Base-by-base conservation (phyloP, 768 basidiomycete species). In the Trametes cinnabarina region DNA sequence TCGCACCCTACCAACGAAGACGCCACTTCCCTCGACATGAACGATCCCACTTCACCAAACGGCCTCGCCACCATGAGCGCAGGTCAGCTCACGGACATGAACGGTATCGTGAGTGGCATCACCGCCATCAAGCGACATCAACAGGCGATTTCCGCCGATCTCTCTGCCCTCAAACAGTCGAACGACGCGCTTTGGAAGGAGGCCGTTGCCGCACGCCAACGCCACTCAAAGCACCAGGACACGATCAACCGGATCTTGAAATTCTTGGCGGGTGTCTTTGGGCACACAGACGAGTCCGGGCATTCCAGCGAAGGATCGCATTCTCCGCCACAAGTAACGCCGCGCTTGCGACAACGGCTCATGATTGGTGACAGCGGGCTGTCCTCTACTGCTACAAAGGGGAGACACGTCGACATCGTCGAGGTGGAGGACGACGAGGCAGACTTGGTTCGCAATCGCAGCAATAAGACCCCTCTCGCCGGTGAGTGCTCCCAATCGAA, bases 151-250 rank as follows among this genome's bases (percentile, higher is more conserved):
- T 91, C 92, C 4, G 76, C 86, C 0, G 94, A 99, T 64, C 76
- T 98, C 48, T 90, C 89, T 66, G 90, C 93, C 25, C 76, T 98
- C 44, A 94, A 96, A 73, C 79, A 81, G 55, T 89, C 87, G 2
- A 98, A 98, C 67, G 85, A 94, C 62, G 76, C 86, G 20, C 73
- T 98, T n/a, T 99, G 96, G 96, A 85, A 92, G 69, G 94, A 98
- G 68, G 87, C 93, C 1, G 72, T 93, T 63, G 76, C 82, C 30
- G 83, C 92, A 2, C 78, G 94, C 15, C 84, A 87, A 63, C 82
- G 85, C 55, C 87, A 96, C 67, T 87, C 93, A 69, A 94, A 92
- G 68, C 94, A 98, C 63, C 90, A 97, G 68, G 94, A 98, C 70
- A 97, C 94, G 20, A 94, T 98, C 69, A 94, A 97, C 67, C 78